Evolutionary conservation across 208 protist genomes (phyloP), one percentile per base, ranked within the genome.

Genomic region (Leishmania tropica): DNA sequence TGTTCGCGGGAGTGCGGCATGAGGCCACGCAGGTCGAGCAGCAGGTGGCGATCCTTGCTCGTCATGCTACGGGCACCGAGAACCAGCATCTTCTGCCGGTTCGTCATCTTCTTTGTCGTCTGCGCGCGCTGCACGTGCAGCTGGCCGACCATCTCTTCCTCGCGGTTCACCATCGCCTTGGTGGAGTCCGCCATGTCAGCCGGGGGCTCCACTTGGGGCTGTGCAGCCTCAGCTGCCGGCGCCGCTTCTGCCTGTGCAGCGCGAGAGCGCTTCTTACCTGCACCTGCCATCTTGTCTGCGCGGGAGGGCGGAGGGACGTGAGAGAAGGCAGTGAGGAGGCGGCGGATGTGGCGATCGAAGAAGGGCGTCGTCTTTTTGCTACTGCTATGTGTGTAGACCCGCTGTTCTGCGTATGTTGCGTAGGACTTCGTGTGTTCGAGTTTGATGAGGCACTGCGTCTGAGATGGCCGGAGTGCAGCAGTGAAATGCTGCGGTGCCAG

Each of bases 1-100:
- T 99, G 98, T 74, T 95, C 95, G 76, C 98, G 97, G 31, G 90
- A 90, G 89, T 99, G 98, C 45, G 99, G 98, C 86, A 99, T 94
- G 31, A 99, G 84, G 10, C 79, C 80, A 24, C 93, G 90, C 45
- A 99, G 84, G 82, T 99, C 98, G 1, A 85, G 80, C 72, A 99
- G 88, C 2, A 99, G 90, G 85, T 99, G 98, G 60, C 98, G 93
- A 75, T 99, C 90, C 76, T 96, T 94, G 75, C 88, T 88, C n/a
- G 85, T 90, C 75, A 99, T 98, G 72, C 94, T 98, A 68, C 98
- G 89, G 7, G 95, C 95, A 37, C 94, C 92, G 3, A 99, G 81
- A 73, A 99, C 89, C 3, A 99, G 85, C 76, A 98, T 98, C 87
- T 98, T 99, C 81, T 99, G 96, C 40, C 98, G 97, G 82, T 98